These are phyloP conservation scores for Plantago lanceolata DNA, from an alignment of 305 asterid species.

Conservation along the genomic window DNA sequence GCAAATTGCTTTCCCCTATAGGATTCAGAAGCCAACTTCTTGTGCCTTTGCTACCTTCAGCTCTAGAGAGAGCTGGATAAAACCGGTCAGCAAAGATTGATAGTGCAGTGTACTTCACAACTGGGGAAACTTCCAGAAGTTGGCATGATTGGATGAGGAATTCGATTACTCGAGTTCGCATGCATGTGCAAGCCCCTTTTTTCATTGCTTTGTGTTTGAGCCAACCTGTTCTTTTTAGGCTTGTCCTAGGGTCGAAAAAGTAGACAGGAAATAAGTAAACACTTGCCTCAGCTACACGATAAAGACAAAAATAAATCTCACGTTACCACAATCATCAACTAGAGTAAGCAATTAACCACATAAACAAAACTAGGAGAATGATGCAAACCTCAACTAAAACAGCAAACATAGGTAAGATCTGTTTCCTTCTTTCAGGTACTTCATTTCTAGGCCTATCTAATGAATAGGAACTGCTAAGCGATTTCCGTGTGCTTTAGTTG, in stretches of 20 bases:
- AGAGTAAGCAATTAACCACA: no score
- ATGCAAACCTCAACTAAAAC: no score
- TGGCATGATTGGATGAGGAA: conserved; percentile 56
- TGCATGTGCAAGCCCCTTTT: conserved; percentile 37
- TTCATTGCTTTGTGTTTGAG: conserved; percentile 29
- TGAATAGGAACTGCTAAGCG: no score
- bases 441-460: no score
- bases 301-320: no score
- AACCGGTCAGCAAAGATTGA: conserved; percentile 72
- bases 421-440: no score
- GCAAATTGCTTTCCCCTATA: conserved; percentile 69
- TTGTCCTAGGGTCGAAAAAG: background rate
- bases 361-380: no score
- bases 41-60: conserved; percentile 29
- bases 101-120: conserved; percentile 72
- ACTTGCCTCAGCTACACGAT: no score
- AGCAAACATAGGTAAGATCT: no score
- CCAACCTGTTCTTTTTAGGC: background rate
- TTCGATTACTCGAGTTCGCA: conserved; percentile 48
- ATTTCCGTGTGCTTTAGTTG: no score
- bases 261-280: no score
- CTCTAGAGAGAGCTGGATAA: conserved; percentile 55
- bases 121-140: conserved; percentile 58
- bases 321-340: no score
- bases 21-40: conserved; percentile 61